A percentile compares a stretch with the other conserved stretches of the same genome.
These are phyloP conservation scores for Striga asiatica DNA, from an alignment of 257 asterid genomes.

Conservation along the genomic window DNA sequence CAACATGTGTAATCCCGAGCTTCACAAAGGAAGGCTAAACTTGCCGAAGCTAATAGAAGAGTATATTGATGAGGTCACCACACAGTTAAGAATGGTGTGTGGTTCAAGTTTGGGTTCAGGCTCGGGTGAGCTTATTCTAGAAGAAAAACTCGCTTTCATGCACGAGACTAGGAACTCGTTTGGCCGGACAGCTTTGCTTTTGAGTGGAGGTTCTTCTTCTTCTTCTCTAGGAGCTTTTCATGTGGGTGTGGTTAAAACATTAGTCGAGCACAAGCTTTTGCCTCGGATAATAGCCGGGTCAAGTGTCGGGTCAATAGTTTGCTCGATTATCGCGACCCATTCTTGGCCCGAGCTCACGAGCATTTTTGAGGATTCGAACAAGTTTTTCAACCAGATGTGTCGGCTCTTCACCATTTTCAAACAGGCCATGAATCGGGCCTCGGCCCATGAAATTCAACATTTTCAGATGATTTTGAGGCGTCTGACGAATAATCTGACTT, in stretches of 20 bases:
- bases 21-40: conserved; percentile 80
- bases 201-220: conserved; percentile 98
- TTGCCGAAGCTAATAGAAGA: conserved; percentile 84
- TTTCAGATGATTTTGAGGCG: conserved; percentile 70
- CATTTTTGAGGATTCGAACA: conserved; percentile 78
- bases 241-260: conserved; percentile 79
- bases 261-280: conserved; percentile 82
- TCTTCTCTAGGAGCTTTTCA: conserved; percentile 95
- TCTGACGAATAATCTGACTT: conserved; percentile 81
- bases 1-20: conserved; percentile 93
- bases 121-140: conserved; percentile 76
- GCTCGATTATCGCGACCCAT: conserved; percentile 72
- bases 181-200: conserved; percentile 86
- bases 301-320: conserved; percentile 90
- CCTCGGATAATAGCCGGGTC: conserved; percentile 95
- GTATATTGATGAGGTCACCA: conserved; percentile 83
- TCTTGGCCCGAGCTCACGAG: conserved; percentile 98
- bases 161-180: conserved; percentile 95
- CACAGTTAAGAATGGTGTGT: conserved; percentile 86
- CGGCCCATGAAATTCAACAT: conserved; percentile 84
- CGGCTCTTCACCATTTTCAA: conserved; percentile 63
- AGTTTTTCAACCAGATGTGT: conserved; percentile 77
- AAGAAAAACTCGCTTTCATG: conserved; percentile 92
- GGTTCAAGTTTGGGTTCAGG: too few relatives aligned
- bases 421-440: conserved; percentile 78